Evolutionary conservation across 2,329 filamentous ascomycete species (phyloP).

Genomic region (Fusarium beomiforme): DNA sequence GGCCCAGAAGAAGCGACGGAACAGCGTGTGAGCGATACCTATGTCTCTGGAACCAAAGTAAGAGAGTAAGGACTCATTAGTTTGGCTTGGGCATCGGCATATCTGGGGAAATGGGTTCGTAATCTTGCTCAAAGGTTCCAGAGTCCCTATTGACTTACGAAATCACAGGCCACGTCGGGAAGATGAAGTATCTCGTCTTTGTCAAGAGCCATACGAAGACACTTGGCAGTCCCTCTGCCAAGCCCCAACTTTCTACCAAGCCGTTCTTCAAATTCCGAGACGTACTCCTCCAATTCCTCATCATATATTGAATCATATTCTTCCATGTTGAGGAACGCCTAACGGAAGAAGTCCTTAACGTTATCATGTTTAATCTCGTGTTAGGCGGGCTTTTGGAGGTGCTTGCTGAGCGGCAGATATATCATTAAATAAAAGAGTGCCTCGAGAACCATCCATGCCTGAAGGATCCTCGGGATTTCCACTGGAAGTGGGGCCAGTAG

Average conservation of each 20-base stretch:
- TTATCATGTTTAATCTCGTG: slow-evolving; percentile 69
- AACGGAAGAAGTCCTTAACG: slow-evolving; percentile 68
- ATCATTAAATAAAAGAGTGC: slow-evolving; percentile 62
- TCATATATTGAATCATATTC: slow-evolving; percentile 56
- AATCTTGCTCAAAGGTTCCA: not conserved
- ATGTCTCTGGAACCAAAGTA: slow-evolving; percentile 70
- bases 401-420: slow-evolving; percentile 61
- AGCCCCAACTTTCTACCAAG: slow-evolving; percentile 60
- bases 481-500: slow-evolving; percentile 40
- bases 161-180: slow-evolving; percentile 72
- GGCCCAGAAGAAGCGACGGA: slow-evolving; percentile 69
- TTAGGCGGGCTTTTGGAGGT: slow-evolving; percentile 61
- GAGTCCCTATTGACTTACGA: slow-evolving; percentile 46
- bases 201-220: slow-evolving; percentile 67
- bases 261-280: slow-evolving; percentile 60
- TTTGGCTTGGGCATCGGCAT: slow-evolving; percentile 51
- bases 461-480: slow-evolving; percentile 46
- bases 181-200: slow-evolving; percentile 66
- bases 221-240: slow-evolving; percentile 62
- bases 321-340: slow-evolving; percentile 65
- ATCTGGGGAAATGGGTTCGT: slow-evolving; percentile 39
- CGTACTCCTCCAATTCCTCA: slow-evolving; percentile 66
- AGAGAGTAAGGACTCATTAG: slow-evolving; percentile 68
- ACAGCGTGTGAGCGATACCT: slow-evolving; percentile 66
- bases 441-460: slow-evolving; percentile 60